phyloP scores from a whole-genome alignment of 2,329 filamentous ascomycete species.

The Exutisphaerella laricina region DNA sequence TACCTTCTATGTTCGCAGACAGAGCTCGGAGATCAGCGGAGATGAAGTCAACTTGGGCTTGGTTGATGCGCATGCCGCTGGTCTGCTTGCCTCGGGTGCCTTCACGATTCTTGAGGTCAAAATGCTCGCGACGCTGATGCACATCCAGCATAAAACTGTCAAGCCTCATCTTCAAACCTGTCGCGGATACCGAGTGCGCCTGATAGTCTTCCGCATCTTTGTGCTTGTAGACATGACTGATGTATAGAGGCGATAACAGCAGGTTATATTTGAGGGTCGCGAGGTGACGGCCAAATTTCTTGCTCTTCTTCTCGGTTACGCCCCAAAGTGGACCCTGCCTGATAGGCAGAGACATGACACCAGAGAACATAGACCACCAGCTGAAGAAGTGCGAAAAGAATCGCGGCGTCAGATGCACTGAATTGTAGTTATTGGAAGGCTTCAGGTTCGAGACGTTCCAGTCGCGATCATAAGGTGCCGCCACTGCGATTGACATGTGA shows the following conservation, averaged over 20 bases:
- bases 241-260: conserved; percentile 82
- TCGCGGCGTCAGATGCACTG: conserved; percentile 85
- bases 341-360: conserved; percentile 88
- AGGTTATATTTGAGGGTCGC: conserved; percentile 99
- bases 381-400: conserved; percentile 98
- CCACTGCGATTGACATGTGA: conserved; percentile 86
- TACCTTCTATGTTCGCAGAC: conserved; percentile 80
- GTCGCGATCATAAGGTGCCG: conserved; percentile 78
- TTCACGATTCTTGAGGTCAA: conserved; percentile 65
- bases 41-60: conserved; percentile 86
- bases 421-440: conserved; percentile 87
- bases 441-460: conserved; percentile 73
- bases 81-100: conserved; percentile 71
- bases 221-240: conserved; percentile 98
- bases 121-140: conserved; percentile 88
- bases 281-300: conserved; percentile 94
- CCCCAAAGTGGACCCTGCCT: conserved; percentile 90
- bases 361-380: conserved; percentile 97
- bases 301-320: conserved; percentile 89
- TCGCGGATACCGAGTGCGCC: conserved; percentile 76
- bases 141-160: conserved; percentile 97
- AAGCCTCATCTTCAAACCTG: conserved; percentile 90
- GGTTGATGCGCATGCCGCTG: conserved; percentile 91
- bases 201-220: conserved; percentile 86
- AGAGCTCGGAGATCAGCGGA: conserved; percentile 89